A percentile compares a stretch with the other conserved stretches of the same genome.
phyloP scores from a whole-genome alignment of 2,329 filamentous ascomycete genomes.

The Ceratocystis eucalypticola region DNA sequence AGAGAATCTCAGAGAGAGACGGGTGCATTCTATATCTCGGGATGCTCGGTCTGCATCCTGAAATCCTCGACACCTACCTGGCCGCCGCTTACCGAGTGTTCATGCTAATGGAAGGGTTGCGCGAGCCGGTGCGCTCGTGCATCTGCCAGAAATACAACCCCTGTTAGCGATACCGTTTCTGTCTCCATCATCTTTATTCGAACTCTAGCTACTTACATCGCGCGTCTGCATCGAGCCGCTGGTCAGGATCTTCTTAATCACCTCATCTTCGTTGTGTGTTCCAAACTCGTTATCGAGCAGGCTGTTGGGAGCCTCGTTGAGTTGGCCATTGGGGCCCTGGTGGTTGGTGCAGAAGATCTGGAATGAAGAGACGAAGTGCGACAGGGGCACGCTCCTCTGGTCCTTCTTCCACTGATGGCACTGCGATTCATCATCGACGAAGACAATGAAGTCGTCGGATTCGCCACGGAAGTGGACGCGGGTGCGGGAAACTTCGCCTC shows the following conservation, averaged over 20 bases:
- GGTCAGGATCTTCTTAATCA: conserved; percentile 56
- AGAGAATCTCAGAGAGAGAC: too few species aligned
- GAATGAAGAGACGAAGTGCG: conserved; percentile 75
- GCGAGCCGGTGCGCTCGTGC: conserved; percentile 37
- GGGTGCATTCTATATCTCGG: too few species aligned
- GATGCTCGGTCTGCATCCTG: too few species aligned
- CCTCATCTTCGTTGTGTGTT: conserved; percentile 63
- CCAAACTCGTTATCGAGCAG: conserved; percentile 78
- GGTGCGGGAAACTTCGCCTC: conserved; percentile 54
- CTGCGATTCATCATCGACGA: conserved; percentile 44
- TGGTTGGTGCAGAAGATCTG: conserved; percentile 86
- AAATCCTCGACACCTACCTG: not conserved
- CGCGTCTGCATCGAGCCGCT: conserved; percentile 12
- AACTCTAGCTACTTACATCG: conserved; percentile 5
- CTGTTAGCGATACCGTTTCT: not conserved
- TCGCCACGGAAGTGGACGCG: conserved; percentile 79
- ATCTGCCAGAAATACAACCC: conserved; percentile 28
- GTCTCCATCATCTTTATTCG: not conserved
- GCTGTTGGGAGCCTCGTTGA: conserved; percentile 62
- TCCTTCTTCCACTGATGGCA: conserved; percentile 75
- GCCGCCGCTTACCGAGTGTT: conserved; percentile 4
- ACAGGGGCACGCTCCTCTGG: conserved; percentile 55
- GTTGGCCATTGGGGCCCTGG: conserved; percentile 70
- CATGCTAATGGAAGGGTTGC: conserved; percentile 38
- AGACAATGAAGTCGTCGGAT: conserved; percentile 45